Percentiles rank a stretch among this genome's conserved stretches.
These are phyloP conservation scores for Solanum bulbocastanum DNA, from an alignment of 257 asterid genomes.

Conservation along the genomic window DNA sequence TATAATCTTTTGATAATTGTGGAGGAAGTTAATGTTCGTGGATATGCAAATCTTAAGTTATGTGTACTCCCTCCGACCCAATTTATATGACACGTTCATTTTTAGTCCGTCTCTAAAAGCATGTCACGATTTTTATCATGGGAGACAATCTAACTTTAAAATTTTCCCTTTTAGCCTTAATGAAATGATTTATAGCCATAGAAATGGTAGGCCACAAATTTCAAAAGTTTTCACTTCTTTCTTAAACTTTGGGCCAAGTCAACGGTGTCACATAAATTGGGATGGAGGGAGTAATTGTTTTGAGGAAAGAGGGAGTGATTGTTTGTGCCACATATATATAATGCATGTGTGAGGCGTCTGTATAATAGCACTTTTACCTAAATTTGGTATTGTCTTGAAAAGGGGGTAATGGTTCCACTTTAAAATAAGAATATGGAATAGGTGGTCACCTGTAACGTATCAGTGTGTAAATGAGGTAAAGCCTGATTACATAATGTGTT, in stretches of 20 bases:
- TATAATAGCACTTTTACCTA: neutral
- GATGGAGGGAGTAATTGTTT: neutral
- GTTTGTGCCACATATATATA: neutral
- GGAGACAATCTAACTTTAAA: too few species aligned
- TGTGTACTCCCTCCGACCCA: neutral
- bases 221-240: neutral
- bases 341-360: neutral
- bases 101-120: neutral
- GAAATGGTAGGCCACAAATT: neutral
- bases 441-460: neutral
- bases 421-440: neutral
- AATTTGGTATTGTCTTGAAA: neutral
- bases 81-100: neutral
- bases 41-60: neutral
- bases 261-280: neutral
- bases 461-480: neutral
- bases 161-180: neutral
- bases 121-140: neutral
- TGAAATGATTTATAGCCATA: neutral
- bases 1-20: neutral
- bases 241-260: neutral
- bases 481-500: neutral
- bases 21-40: neutral
- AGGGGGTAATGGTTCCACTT: neutral
- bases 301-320: neutral